Base-by-base conservation (phyloP, 2,329 filamentous ascomycete genomes). In the Colletotrichum costaricense region DNA sequence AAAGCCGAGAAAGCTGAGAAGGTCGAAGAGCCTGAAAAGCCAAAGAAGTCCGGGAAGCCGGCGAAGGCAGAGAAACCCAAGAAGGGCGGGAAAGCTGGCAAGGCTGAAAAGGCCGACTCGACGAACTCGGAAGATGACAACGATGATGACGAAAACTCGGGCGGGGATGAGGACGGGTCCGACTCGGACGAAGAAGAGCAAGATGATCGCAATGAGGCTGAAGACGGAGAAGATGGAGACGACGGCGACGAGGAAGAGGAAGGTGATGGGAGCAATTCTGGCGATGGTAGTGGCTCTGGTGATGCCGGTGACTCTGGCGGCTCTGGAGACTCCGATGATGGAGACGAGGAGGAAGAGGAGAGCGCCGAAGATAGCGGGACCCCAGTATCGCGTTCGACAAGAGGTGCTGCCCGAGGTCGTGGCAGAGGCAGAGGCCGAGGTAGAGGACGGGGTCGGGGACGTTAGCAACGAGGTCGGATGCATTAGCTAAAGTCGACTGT, bases 281-380 rank as follows among this genome's bases (percentile, higher is more conserved):
- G 33, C 3, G 56, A 77, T 76, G 38, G 76, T 76, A 19, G 76
- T 74, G 14, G 65, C 11, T 56, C 54, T 22, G 24, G 75, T 54
- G 65, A 35, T 26, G 49, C 55, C 24, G 59, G 12, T 7, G 54
- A 77, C 77, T 30, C 77, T 76, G 16, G 76, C 75, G 19, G 63
- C 62, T 64, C 62, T 22, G 28, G 75, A 33, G 69, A 52, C 12
- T 67, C 64, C 19, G 58, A 57, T 14, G n/a, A 80, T 69, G 60
- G 60, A 74, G 9, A 75, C 73, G 24, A 75, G 75, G 74, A 70
- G 66, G 81, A 79, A 2, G 81, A 81, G 33, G 82, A 81, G 38
- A 82, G 80, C 35, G 80, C 77, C 16, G 78, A 83, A 26, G 82
- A 83, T 72, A 82, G 78, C 30, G 82, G 80, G 55, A 83, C 84